Evolutionary conservation across 495 filamentous ascomycete genomes (phyloP).

Genomic region (Penicillium paradoxum): DNA sequence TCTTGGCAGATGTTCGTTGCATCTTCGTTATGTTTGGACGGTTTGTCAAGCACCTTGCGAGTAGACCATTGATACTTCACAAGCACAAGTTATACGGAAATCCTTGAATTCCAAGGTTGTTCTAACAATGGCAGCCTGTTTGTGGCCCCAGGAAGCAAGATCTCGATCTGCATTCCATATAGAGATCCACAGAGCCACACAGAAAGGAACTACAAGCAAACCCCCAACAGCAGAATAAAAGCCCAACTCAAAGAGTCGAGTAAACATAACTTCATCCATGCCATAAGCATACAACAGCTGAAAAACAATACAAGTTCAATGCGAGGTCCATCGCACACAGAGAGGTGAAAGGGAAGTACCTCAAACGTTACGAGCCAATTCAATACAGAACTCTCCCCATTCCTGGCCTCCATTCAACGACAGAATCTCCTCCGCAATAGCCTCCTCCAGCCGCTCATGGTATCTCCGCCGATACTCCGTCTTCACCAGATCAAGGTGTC

Average conservation of each 20-base stretch:
- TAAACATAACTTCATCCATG: not conserved
- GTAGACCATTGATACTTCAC: too few species aligned
- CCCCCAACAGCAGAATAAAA: not conserved
- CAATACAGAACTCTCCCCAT: constrained; percentile 56
- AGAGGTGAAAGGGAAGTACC: not conserved
- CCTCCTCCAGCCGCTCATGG: constrained; percentile 60
- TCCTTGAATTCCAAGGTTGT: too few species aligned
- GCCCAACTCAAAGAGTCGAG: not conserved
- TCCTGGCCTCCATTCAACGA: constrained; percentile 35
- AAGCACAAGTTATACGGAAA: too few species aligned
- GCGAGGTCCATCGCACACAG: not conserved
- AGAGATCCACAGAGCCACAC: too few species aligned
- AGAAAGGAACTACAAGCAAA: too few species aligned
- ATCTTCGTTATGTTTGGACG: too few species aligned
- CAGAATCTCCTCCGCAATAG: constrained; percentile 48
- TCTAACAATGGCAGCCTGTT: too few species aligned
- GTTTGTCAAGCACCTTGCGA: too few species aligned
- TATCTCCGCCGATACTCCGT: constrained; percentile 66
- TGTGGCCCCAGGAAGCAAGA: too few species aligned
- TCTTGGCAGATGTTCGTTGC: too few species aligned
- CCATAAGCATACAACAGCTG: not conserved
- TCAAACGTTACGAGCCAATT: constrained; percentile 43
- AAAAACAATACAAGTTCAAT: too few species aligned
- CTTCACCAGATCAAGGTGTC: constrained; percentile 69
- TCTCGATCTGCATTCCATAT: too few species aligned